Evolutionary conservation across 1,284 basidiomycete genomes (phyloP).

Genomic region (Leccinum pseudoinsigne): DNA sequence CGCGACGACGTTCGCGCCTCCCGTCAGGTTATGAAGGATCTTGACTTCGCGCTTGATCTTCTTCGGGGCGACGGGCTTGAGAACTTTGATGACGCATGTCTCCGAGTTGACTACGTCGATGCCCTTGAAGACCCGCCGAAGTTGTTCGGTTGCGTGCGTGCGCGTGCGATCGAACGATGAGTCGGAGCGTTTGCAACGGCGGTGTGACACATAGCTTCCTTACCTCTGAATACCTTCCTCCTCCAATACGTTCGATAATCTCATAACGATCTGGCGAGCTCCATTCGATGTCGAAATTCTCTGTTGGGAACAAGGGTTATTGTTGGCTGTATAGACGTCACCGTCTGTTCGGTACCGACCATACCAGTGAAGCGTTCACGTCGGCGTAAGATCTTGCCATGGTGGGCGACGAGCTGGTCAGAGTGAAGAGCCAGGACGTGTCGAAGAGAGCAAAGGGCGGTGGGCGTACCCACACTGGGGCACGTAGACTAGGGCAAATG

Average conservation of each 20-base stretch:
- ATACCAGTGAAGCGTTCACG: slow-evolving; percentile 49
- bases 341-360: slow-evolving; percentile 32
- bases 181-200: background rate
- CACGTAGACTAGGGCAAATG: slow-evolving; percentile 29
- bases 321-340: background rate
- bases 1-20: slow-evolving; percentile 84
- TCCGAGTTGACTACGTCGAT: slow-evolving; percentile 79
- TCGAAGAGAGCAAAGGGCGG: slow-evolving; percentile 18
- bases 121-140: slow-evolving; percentile 76
- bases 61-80: slow-evolving; percentile 91
- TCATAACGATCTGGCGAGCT: slow-evolving; percentile 80
- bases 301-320: slow-evolving; percentile 37
- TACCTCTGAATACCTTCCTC: slow-evolving; percentile 81
- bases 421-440: slow-evolving; percentile 20
- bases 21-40: slow-evolving; percentile 84
- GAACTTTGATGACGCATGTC: slow-evolving; percentile 85
- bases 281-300: slow-evolving; percentile 75
- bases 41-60: slow-evolving; percentile 95
- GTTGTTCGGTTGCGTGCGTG: background rate
- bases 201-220: background rate
- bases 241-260: slow-evolving; percentile 75
- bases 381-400: slow-evolving; percentile 54
- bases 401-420: slow-evolving; percentile 13
- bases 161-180: background rate
- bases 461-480: slow-evolving; percentile 20